Conservation (phyloP, 371 early-diverging fungal species). For the Mucor circinelloides region DNA sequence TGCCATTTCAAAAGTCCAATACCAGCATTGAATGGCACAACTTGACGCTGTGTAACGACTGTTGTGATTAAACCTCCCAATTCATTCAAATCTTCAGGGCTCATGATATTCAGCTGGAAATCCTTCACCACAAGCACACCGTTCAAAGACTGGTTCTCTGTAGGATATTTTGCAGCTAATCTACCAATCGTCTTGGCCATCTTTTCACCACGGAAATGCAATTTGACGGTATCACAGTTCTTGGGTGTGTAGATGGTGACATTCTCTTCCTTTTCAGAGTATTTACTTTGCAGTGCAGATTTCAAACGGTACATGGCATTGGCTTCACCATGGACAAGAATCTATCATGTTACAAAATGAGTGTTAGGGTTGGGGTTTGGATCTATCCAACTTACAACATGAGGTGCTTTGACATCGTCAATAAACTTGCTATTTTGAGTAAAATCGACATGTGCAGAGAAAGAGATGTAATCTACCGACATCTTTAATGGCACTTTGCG, state of each 20-base stretch:
- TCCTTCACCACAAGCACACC: slow-evolving; percentile 92
- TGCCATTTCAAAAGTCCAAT: slow-evolving; percentile 86
- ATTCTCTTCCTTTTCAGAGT: slow-evolving; percentile 80
- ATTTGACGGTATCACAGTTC: slow-evolving; percentile 93
- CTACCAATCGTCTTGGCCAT: slow-evolving; percentile 90
- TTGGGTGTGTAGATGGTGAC: slow-evolving; percentile 91
- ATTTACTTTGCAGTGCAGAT: slow-evolving; percentile 87
- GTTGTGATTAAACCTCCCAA: slow-evolving; percentile 81
- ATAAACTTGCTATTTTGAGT: slow-evolving; percentile 99
- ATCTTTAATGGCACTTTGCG: slow-evolving; percentile 87
- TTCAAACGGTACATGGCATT: slow-evolving; percentile 98
- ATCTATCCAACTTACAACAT: slow-evolving; percentile 69
- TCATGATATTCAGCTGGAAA: slow-evolving; percentile 87
- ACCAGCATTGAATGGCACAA: slow-evolving; percentile 77
- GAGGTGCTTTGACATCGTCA: slow-evolving; percentile 93
- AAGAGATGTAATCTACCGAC: slow-evolving; percentile 98
- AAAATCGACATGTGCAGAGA: slow-evolving; percentile 99
- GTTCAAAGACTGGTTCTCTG: slow-evolving; percentile 64
- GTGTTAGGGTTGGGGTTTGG: too few species aligned
- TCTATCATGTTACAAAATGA: slow-evolving; percentile 33
- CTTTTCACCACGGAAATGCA: slow-evolving; percentile 96
- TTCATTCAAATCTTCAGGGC: slow-evolving; percentile 75
- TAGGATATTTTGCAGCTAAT: slow-evolving; percentile 74
- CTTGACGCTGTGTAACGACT: slow-evolving; percentile 78
- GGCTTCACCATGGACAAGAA: slow-evolving; percentile 99